Evolutionary conservation across 192 early-diverging fungal genomes (phyloP), one percentile per base, ranked within the genome.

Genomic region (Linnemannia schmuckeri): DNA sequence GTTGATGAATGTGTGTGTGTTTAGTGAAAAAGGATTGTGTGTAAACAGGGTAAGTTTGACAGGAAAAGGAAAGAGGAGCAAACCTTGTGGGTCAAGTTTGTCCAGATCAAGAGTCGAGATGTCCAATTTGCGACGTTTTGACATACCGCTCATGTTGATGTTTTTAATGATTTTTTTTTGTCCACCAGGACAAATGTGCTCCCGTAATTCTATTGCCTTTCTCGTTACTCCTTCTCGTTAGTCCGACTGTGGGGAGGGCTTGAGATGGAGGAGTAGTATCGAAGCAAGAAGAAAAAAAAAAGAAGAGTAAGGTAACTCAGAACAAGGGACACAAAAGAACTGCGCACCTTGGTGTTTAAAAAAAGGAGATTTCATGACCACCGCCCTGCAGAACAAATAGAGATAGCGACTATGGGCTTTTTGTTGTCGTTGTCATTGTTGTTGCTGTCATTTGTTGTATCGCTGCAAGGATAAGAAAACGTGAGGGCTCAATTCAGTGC

Each of bases 131-230:
- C 61, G 30, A 66, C 61, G 27, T 30, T 66, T 66, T 66, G 61
- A 66, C 61, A 66, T 52, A 30, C 61, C 61, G 61, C 12, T 61
- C 27, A 27, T 66, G 57, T 61, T 61, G 22, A n/a, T 10, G 22
- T 33, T 63, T 7, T 35, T 66, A 10, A 57, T 57, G 9, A 46
- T 27, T 66, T 30, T 63, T 33, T 66, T 66, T 66, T 66, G 61
- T 66, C 61, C 61, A 66, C 61, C 61, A 66, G 61, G 61, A 66
- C 61, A 66, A 66, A 66, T 66, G n/a, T 66, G 61, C 61, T 66
- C 30, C 61, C 55, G 55, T 61, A 24, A 61, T 10, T 61, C 49
- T 52, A 4, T 18, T 52, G 4, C 20, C 49, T 18, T 46, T 44
- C 42, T 44, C 42, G 42, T 44, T 44, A 10, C 15, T 49, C 9